Evolutionary conservation across 2,329 filamentous ascomycete genomes (phyloP), one percentile per base, ranked within the genome.

Genomic region (Simplicillium sp.): DNA sequence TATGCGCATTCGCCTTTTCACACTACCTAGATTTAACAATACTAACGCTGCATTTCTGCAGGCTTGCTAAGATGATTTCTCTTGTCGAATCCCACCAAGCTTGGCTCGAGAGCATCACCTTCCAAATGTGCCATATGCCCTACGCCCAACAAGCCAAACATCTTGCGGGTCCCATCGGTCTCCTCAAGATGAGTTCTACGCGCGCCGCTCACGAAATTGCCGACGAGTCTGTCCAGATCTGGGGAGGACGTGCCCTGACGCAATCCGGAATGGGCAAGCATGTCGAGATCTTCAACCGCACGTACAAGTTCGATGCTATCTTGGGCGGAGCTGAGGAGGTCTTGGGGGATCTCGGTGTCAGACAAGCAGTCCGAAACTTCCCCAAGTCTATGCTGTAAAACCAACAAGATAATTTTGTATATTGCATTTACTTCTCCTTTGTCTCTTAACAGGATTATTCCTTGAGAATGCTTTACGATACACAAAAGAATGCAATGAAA

Each of bases 71-170:
- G 57, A 92, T 94, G 85, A 92, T 94, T 49, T 77, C 84, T 4
- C 77, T 84, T 38, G 75, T 80, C 49, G 87, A 94, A 61, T 73
- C 84, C n/a, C 82, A 84, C 62, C 87, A 94, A 60, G 76, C 86
- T 15, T 94, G 85, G 85, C 75, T 92, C 37, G 87, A 94, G 60
- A 78, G 76, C 34, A 80, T 92, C 55, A 87, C 86, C 15, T 87
- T 87, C 67, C 87, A 94, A 58, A 94, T 94, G 87, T 83, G 75
- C 66, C 71, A 87, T 59, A 87, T 94, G 84, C 75, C 75, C 29
- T 92, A 94, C 62, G 71, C 74, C 40, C 66, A 90, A 57, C 87
- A 94, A 60, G 70, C 82, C 17, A 77, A 78, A 54, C 73, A 83
- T 51, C 74, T 94, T 2, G 84, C 82, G 40, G 87, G 87, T 0